Evolutionary conservation across 441 rosid species (phyloP).

Genomic region (Manihot esculenta): DNA sequence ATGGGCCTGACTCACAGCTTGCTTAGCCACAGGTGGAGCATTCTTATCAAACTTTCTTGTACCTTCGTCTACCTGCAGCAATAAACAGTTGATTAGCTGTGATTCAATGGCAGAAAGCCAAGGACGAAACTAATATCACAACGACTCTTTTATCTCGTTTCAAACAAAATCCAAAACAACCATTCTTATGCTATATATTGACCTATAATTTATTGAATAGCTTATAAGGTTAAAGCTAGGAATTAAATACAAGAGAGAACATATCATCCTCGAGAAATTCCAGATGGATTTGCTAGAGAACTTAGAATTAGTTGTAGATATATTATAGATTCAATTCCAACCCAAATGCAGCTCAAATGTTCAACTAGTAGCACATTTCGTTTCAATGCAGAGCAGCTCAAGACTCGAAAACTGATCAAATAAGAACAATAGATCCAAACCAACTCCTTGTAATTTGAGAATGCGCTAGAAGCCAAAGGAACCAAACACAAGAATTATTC

Average conservation of each 20-base stretch:
- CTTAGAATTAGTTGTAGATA: not conserved
- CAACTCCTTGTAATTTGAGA: too few species aligned
- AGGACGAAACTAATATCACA: too few species aligned
- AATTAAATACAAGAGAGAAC: not conserved
- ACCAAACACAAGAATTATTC: not conserved
- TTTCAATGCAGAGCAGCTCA: not conserved
- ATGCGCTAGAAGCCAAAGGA: not conserved
- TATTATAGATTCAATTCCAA: not conserved
- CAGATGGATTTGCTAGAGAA: not conserved
- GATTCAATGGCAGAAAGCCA: too few species aligned
- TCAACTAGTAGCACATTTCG: too few species aligned
- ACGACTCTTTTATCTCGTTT: too few species aligned
- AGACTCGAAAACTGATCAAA: not conserved
- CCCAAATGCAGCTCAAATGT: not conserved
- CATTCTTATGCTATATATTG: not conserved
- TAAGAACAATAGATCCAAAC: not conserved
- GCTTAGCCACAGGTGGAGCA: conserved; percentile 75
- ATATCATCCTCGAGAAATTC: not conserved
- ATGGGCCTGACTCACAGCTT: conserved; percentile 41
- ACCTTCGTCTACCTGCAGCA: conserved; percentile 62
- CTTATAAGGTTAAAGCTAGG: not conserved
- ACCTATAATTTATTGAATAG: not conserved
- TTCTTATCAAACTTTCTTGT: conserved; percentile 55
- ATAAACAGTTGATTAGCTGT: not conserved
- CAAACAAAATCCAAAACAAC: not conserved